Conservation (phyloP, 2,329 filamentous ascomycete genomes). For the Pseudopithomyces chartarum region DNA sequence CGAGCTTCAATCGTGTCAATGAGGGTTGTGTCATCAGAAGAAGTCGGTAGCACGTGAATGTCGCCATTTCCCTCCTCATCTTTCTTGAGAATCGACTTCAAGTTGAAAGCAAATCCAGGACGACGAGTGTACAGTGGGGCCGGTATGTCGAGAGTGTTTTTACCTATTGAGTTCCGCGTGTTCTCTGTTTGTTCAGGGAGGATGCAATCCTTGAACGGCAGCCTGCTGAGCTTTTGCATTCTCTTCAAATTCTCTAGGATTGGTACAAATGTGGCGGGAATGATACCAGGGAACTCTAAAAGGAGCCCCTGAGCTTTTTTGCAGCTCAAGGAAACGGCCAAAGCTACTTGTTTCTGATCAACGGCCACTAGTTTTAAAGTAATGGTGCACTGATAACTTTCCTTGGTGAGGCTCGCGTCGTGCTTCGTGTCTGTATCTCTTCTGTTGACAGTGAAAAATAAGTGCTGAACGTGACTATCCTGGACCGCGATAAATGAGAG, state of each 20-base stretch:
- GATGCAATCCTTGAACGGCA: constrained; percentile 37
- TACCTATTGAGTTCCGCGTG: background rate
- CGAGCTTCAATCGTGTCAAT: constrained; percentile 16
- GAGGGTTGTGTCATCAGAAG: constrained; percentile 17
- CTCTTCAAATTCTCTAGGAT: constrained; percentile 29
- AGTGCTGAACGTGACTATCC: constrained; percentile 20
- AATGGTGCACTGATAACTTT: constrained; percentile 14
- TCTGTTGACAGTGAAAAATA: constrained; percentile 30
- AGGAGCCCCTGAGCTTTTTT: constrained; percentile 20
- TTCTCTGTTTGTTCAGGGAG: constrained; percentile 22
- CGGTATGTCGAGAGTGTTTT: constrained; percentile 21
- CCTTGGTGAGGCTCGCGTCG: constrained; percentile 13
- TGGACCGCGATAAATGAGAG: constrained; percentile 31
- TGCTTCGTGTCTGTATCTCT: constrained; percentile 14
- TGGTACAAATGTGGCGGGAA: constrained; percentile 38
- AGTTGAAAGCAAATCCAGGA: constrained; percentile 24
- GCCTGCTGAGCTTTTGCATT: constrained; percentile 28
- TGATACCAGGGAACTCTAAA: constrained; percentile 32
- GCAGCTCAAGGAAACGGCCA: constrained; percentile 17
- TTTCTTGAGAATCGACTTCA: constrained; percentile 20
- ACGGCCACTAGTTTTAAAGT: constrained; percentile 22
- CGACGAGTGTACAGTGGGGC: constrained; percentile 31
- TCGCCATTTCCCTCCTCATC: background rate
- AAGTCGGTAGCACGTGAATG: constrained; percentile 15
- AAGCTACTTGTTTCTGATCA: constrained; percentile 17